Evolutionary conservation across 345 rosid species (phyloP).

Genomic region (Brassica napus): Da-Ae NC_063448.1:45046501-45047000

Average conservation of each 20-base stretch:
- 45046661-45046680: constrained; percentile 91
- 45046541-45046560: too few species aligned
- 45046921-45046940: constrained; percentile 80
- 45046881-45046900: constrained; percentile 91
- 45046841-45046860: constrained; percentile 89
- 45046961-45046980: constrained; percentile 92
- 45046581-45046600: constrained; percentile 81
- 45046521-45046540: too few species aligned
- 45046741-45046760: constrained; percentile 96
- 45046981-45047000: constrained; percentile 86
- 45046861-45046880: constrained; percentile 82
- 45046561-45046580: too few species aligned
- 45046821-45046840: constrained; percentile 81
- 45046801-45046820: constrained; percentile 79
- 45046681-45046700: constrained; percentile 79
- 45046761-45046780: constrained; percentile 92
- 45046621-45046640: constrained; percentile 95
- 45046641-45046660: constrained; percentile 77
- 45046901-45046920: constrained; percentile 85
- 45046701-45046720: constrained; percentile 96
- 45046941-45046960: constrained; percentile 83
- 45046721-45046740: constrained; percentile 97
- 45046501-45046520: too few species aligned
- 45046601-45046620: constrained; percentile 80
- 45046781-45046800: constrained; percentile 91